Evolutionary conservation across 495 filamentous ascomycete species (phyloP).

Genomic region (Halenospora varia): DNA sequence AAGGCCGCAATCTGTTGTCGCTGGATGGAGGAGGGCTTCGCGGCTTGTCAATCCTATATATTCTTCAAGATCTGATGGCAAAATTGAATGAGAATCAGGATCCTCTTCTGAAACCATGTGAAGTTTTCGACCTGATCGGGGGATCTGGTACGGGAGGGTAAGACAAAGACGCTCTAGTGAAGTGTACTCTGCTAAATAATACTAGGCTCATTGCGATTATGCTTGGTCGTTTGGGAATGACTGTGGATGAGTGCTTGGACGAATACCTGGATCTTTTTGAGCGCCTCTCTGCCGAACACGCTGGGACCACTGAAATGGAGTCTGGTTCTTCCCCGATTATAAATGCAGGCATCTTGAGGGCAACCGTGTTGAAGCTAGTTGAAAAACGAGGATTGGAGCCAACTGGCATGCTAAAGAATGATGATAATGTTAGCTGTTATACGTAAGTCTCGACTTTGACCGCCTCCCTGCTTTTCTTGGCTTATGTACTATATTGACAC

Average conservation of each 20-base stretch:
- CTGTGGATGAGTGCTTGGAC: slow-evolving; percentile 25
- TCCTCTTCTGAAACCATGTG: slow-evolving; percentile 1
- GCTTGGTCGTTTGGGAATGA: slow-evolving; percentile 32
- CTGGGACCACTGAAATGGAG: background rate
- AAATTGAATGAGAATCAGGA: slow-evolving; percentile 1
- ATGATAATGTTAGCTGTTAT: background rate
- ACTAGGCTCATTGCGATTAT: slow-evolving; percentile 33
- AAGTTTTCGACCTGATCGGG: slow-evolving; percentile 4
- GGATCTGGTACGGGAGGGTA: slow-evolving; percentile 10
- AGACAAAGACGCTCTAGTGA: background rate
- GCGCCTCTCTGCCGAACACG: slow-evolving; percentile 22
- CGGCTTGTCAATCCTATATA: slow-evolving; percentile 5
- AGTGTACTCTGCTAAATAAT: background rate
- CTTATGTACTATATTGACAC: background rate
- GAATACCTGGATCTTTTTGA: slow-evolving; percentile 24
- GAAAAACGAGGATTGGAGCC: background rate
- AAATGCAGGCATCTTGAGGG: background rate
- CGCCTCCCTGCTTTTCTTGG: background rate
- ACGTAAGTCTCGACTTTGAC: background rate
- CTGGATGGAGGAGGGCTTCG: slow-evolving; percentile 4
- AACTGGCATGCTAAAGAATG: background rate
- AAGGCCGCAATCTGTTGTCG: background rate
- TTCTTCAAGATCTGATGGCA: slow-evolving; percentile 4
- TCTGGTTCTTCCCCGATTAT: background rate
- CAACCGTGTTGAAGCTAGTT: background rate